Conservation (phyloP, 176 grass and related monocot genomes). For the Oryza australiensis region DNA sequence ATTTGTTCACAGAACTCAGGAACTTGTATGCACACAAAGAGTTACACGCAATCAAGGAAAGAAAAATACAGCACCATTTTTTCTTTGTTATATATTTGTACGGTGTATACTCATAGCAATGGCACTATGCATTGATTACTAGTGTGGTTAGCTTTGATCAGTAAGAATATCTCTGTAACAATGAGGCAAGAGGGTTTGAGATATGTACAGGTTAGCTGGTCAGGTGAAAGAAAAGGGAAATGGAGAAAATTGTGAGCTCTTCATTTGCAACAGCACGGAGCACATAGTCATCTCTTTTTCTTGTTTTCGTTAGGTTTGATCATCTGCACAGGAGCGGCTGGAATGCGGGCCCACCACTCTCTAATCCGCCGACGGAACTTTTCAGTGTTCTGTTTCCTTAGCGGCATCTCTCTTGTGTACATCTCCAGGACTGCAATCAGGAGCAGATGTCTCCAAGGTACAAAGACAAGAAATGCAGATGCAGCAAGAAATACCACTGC, state of each 20-base stretch:
- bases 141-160: not conserved
- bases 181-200: not conserved
- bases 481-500: slow-evolving; percentile 43
- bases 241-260: not conserved
- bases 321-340: slow-evolving; percentile 76
- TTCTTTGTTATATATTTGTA: not conserved
- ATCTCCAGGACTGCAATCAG: slow-evolving; percentile 51
- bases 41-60: not conserved
- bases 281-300: slow-evolving; percentile 54
- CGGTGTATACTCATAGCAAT: slow-evolving; percentile 13
- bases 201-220: slow-evolving; percentile 33
- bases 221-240: not conserved
- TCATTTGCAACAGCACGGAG: slow-evolving; percentile 12
- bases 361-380: slow-evolving; percentile 63
- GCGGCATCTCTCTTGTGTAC: slow-evolving; percentile 84
- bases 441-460: slow-evolving; percentile 57
- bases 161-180: not conserved
- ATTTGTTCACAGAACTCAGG: not conserved
- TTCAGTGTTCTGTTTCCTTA: slow-evolving; percentile 62
- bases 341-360: slow-evolving; percentile 91
- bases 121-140: slow-evolving; percentile 18
- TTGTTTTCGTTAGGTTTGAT: slow-evolving; percentile 58
- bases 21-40: not conserved
- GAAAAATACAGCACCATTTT: not conserved
- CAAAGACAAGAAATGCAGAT: slow-evolving; percentile 48